Percentiles rank a stretch among this genome's conserved stretches.
Evolutionary conservation across 805 yeast genomes (phyloP).

Genomic region (Barnettozyma populi): DNA sequence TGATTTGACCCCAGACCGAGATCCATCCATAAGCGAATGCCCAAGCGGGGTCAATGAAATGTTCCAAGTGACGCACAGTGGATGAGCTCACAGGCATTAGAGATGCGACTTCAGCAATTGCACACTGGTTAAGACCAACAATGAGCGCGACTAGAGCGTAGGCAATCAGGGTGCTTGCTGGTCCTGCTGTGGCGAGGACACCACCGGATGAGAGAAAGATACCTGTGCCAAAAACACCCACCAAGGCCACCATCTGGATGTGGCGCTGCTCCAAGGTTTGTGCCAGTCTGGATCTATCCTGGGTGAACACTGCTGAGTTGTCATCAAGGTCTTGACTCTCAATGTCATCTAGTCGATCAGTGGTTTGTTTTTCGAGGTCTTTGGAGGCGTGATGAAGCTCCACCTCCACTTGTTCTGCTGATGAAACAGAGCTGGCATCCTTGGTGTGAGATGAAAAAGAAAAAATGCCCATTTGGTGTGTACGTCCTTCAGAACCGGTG

Average conservation of each 20-base stretch:
- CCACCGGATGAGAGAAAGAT: constrained; percentile 35
- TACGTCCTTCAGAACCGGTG: too few species aligned
- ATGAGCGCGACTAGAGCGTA: constrained; percentile 30
- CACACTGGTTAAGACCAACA: constrained; percentile 35
- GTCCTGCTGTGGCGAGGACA: constrained; percentile 30
- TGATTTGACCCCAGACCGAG: constrained; percentile 34
- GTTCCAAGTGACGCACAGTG: constrained; percentile 31
- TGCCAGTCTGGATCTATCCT: constrained; percentile 11
- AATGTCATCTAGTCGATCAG: too few species aligned
- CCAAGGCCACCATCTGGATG: constrained; percentile 43
- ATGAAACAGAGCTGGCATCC: too few species aligned
- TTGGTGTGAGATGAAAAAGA: too few species aligned
- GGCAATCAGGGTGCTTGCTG: constrained; percentile 31
- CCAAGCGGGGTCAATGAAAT: constrained; percentile 37
- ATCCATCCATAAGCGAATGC: constrained; percentile 44
- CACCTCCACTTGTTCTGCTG: too few species aligned
- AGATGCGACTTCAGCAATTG: constrained; percentile 34
- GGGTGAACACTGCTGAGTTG: constrained; percentile 7
- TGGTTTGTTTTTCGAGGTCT: too few species aligned
- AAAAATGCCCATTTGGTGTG: too few species aligned
- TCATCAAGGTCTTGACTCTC: neutral
- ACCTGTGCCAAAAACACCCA: constrained; percentile 42
- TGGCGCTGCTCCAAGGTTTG: constrained; percentile 27
- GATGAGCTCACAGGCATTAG: constrained; percentile 35
- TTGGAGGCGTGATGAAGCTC: too few species aligned